Percentiles rank a stretch among this genome's conserved stretches.
Evolutionary conservation across 2,329 filamentous ascomycete genomes (phyloP).

Genomic region (Fusarium papillatum): DNA sequence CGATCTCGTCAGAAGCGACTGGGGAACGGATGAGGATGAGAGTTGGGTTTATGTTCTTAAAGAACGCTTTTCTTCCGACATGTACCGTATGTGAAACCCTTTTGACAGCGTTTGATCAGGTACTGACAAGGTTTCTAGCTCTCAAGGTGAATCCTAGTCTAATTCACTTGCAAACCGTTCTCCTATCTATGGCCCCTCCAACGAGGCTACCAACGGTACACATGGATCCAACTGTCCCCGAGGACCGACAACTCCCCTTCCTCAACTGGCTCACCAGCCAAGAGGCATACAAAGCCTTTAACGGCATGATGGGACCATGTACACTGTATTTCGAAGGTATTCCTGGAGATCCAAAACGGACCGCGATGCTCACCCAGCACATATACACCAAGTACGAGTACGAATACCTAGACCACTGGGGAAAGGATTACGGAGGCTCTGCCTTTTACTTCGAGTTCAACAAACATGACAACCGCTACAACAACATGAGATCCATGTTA

Average conservation of each 20-base stretch:
- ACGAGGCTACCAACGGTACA: neutral
- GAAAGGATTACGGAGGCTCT: neutral
- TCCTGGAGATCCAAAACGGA: neutral
- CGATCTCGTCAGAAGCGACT: neutral
- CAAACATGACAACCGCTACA: neutral
- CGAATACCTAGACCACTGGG: neutral
- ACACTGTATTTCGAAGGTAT: neutral
- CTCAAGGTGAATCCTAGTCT: neutral
- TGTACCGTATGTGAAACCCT: neutral
- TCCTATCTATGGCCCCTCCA: neutral
- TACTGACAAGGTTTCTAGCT: neutral
- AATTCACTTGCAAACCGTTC: neutral
- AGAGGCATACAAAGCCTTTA: neutral
- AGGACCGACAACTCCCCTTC: neutral
- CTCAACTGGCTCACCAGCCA: neutral
- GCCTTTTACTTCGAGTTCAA: conserved; percentile 18
- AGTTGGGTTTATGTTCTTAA: neutral
- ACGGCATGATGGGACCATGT: neutral
- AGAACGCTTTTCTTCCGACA: neutral
- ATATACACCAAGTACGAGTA: neutral
- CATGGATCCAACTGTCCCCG: neutral
- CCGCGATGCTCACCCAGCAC: neutral
- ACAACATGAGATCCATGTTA: conserved; percentile 6
- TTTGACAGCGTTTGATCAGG: too few species aligned
- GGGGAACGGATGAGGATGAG: neutral